These are phyloP conservation scores for Citrullus mucosospermus DNA, from an alignment of 306 rosid genomes.

Conservation along the genomic window DNA sequence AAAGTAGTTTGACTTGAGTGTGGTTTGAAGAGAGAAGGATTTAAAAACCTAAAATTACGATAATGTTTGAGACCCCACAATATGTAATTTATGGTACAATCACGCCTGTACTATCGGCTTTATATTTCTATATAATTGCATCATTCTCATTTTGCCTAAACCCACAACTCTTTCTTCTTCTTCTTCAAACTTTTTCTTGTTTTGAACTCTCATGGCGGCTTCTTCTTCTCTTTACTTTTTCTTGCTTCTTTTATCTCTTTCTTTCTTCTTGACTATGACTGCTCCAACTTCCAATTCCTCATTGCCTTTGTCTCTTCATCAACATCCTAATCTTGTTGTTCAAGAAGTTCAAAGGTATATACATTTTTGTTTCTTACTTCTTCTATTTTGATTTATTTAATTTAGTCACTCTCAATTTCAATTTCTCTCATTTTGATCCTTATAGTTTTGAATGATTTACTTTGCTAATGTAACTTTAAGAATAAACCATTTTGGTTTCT, in stretches of 20 bases:
- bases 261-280: slow-evolving; percentile 3
- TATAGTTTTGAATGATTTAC: no score
- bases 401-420: no score
- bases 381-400: no score
- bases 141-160: background rate
- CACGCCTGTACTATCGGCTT: slow-evolving; percentile 97
- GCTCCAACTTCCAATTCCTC: slow-evolving; percentile 20
- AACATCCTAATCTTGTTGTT: slow-evolving; percentile 55
- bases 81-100: slow-evolving; percentile 20
- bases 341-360: slow-evolving; percentile 62
- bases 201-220: background rate
- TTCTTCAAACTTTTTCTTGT: background rate
- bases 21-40: background rate
- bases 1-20: background rate
- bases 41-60: background rate
- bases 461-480: no score
- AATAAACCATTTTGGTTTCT: no score
- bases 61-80: background rate
- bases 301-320: slow-evolving; percentile 17
- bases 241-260: slow-evolving; percentile 19
- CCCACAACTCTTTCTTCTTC: background rate
- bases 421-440: no score
- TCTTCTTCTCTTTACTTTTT: slow-evolving; percentile 7
- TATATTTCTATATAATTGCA: slow-evolving; percentile 20
- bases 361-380: background rate